Evolutionary conservation across 768 basidiomycete species (phyloP).

Genomic region (Boletus coccyginus): DNA sequence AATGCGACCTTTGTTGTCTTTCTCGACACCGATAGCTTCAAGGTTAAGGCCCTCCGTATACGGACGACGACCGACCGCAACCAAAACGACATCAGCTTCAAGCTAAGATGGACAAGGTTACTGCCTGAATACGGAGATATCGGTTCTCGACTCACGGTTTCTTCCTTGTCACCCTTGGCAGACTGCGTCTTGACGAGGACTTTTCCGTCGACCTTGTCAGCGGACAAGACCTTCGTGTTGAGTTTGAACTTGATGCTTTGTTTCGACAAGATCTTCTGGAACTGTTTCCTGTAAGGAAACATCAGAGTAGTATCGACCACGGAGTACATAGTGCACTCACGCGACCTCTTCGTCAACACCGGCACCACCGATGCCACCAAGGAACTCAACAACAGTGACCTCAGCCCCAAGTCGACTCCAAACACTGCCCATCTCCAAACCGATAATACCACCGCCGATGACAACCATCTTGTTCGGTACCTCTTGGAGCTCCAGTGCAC

Average conservation of each 20-base stretch:
- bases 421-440: no score
- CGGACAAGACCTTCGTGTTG: slow-evolving; percentile 46
- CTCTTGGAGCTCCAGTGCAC: slow-evolving; percentile 82
- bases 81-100: slow-evolving; percentile 94
- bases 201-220: slow-evolving; percentile 86
- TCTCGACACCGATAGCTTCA: slow-evolving; percentile 86
- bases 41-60: slow-evolving; percentile 86
- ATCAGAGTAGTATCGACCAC: not conserved
- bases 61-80: slow-evolving; percentile 93
- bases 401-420: slow-evolving; percentile 92
- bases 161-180: slow-evolving; percentile 92
- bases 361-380: slow-evolving; percentile 85
- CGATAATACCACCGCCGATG: slow-evolving; percentile 97
- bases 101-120: slow-evolving; percentile 42
- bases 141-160: slow-evolving; percentile 51
- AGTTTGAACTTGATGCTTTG: slow-evolving; percentile 96
- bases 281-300: slow-evolving; percentile 64
- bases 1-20: slow-evolving; percentile 81
- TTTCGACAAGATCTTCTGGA: slow-evolving; percentile 88
- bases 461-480: slow-evolving; percentile 97
- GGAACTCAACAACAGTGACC: slow-evolving; percentile 96
- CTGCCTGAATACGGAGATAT: not conserved
- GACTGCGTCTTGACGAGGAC: slow-evolving; percentile 84
- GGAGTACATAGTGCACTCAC: slow-evolving; percentile 46
- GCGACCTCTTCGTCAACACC: slow-evolving; percentile 96